Percentiles rank a stretch among this genome's conserved stretches.
phyloP scores from a whole-genome alignment of 768 basidiomycete species.

The Pulveroboletus sp. region DNA sequence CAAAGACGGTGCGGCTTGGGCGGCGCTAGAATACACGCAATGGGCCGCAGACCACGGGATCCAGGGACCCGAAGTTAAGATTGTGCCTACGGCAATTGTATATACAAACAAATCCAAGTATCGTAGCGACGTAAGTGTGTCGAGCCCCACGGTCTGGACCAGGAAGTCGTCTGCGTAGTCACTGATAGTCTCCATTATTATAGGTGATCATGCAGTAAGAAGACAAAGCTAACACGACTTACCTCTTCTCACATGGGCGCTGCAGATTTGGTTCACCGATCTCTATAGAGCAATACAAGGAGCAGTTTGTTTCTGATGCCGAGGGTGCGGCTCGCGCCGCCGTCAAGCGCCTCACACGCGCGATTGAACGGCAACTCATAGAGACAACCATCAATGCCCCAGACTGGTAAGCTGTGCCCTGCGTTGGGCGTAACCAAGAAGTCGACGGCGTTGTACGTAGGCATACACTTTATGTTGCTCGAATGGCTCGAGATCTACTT shows the following conservation, averaged over 20 bases:
- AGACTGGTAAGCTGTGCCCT: constrained; percentile 66
- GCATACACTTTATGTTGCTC: constrained; percentile 85
- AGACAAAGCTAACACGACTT: neutral
- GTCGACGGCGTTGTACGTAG: constrained; percentile 38
- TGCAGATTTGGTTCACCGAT: constrained; percentile 82
- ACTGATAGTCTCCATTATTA: constrained; percentile 14
- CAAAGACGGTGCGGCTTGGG: constrained; percentile 93
- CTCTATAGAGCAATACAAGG: constrained; percentile 63
- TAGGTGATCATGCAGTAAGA: constrained; percentile 74
- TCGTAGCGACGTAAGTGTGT: constrained; percentile 69
- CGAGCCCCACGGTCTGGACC: constrained; percentile 19
- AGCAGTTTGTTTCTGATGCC: constrained; percentile 66
- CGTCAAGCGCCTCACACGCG: constrained; percentile 80
- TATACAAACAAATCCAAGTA: constrained; percentile 98
- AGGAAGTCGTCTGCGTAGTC: neutral
- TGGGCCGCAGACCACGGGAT: constrained; percentile 61
- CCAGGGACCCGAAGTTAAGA: constrained; percentile 42
- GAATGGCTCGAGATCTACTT: constrained; percentile 91
- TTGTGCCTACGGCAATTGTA: constrained; percentile 84
- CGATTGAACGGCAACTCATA: constrained; percentile 65
- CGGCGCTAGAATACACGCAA: constrained; percentile 86
- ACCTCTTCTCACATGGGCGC: constrained; percentile 9
- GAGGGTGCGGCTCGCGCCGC: constrained; percentile 71
- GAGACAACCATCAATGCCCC: constrained; percentile 85
- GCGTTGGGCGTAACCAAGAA: constrained; percentile 10